Evolutionary conservation across 257 asterid species (phyloP).

Genomic region (Solanum raphanifolium): DNA sequence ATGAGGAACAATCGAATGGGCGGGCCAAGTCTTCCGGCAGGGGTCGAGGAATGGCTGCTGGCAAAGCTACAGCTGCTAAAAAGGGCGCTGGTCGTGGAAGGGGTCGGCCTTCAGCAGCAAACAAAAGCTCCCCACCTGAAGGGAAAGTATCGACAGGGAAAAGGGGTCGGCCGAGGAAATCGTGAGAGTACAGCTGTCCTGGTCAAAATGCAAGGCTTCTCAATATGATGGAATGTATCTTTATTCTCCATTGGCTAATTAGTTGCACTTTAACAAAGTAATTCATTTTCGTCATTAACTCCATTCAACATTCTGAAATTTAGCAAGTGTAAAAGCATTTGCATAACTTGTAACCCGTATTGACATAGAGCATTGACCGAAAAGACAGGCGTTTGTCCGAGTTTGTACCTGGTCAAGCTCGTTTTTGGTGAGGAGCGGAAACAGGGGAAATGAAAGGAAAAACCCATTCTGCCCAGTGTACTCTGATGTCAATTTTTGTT

Average conservation of each 20-base stretch:
- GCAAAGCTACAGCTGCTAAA: conserved; percentile 21
- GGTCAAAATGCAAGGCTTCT: background rate
- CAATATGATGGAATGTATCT: background rate
- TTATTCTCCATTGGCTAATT: background rate
- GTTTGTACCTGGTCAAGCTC: background rate
- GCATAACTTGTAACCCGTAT: background rate
- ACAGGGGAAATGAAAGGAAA: background rate
- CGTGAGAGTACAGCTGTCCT: conserved; percentile 15
- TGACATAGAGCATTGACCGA: background rate
- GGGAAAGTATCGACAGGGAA: conserved; percentile 32
- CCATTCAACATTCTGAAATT: background rate
- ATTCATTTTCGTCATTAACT: background rate
- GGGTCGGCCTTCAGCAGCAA: conserved; percentile 47
- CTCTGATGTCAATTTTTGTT: background rate
- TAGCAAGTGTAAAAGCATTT: background rate
- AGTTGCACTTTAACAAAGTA: background rate
- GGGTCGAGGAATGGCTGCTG: conserved; percentile 43
- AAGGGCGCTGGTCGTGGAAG: conserved; percentile 53
- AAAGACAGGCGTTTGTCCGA: background rate
- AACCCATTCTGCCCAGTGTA: background rate
- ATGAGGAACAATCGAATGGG: conserved; percentile 47
- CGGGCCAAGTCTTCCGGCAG: conserved; percentile 20
- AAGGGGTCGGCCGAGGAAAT: conserved; percentile 68
- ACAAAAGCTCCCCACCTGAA: conserved; percentile 14
- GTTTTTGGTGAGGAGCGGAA: background rate